These are phyloP conservation scores for Anthostomella pinea DNA, from an alignment of 2,329 filamentous ascomycete genomes.

Conservation along the genomic window DNA sequence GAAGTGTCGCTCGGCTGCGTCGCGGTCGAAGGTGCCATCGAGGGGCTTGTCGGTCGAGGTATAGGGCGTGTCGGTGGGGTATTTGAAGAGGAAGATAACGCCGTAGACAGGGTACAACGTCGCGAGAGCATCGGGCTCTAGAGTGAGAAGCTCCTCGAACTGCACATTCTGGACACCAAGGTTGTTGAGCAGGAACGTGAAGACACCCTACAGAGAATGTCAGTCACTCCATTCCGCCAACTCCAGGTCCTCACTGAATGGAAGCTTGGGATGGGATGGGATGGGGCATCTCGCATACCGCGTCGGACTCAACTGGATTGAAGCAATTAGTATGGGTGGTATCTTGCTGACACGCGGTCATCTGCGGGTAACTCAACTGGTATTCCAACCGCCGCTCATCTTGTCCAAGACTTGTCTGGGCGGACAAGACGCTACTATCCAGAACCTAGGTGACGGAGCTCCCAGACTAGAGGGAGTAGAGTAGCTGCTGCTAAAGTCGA, in stretches of 20 bases:
- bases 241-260: no score
- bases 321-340: slow-evolving; percentile 19
- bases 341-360: slow-evolving; percentile 2
- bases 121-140: slow-evolving; percentile 73
- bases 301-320: slow-evolving; percentile 78
- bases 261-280: no score
- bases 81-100: slow-evolving; percentile 99
- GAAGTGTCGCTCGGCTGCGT: slow-evolving; percentile 75
- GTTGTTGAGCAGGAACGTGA: slow-evolving; percentile 89
- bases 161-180: slow-evolving; percentile 92
- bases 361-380: slow-evolving; percentile 53
- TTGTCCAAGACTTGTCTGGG: slow-evolving; percentile 19
- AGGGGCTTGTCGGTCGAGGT: slow-evolving; percentile 61
- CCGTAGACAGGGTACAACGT: slow-evolving; percentile 80
- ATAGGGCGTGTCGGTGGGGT: slow-evolving; percentile 67
- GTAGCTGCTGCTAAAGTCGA: no score
- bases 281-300: slow-evolving; percentile 53
- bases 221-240: slow-evolving; percentile 29
- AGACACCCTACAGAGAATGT: slow-evolving; percentile 70
- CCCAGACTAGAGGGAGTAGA: no score
- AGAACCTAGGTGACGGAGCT: no score
- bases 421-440: slow-evolving; percentile 19
- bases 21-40: slow-evolving; percentile 79
- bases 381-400: slow-evolving; percentile 91
- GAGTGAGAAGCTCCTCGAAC: slow-evolving; percentile 91